Evolutionary conservation across 176 grass and related monocot species (phyloP), one percentile per base, ranked within the genome.

Genomic region (Metroxylon sagu): DNA sequence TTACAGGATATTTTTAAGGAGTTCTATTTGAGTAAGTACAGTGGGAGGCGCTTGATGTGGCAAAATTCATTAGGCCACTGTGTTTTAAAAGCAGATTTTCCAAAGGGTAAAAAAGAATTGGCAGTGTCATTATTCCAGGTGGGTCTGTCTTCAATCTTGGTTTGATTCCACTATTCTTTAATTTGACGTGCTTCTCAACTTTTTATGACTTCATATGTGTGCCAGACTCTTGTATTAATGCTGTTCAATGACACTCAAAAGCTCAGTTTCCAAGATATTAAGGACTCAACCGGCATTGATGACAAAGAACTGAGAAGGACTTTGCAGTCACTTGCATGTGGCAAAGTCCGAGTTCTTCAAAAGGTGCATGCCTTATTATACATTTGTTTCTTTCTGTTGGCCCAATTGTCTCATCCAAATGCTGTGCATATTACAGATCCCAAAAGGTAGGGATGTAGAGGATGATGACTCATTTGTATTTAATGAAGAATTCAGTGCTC

Each of bases 1-100:
- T 69, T 68, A 69, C 56, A 99, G 94, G 94, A 93, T 76, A 99
- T 93, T 76, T 99, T 99, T 59, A 99, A 99, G 81, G 94, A 99
- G 64, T 99, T 99, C 76, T 99, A 99, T 81, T 89, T 99, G 79
- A 99, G 94, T 58, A 99, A 99, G 74, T 85, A 99, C 51, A 92
- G 85, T 76, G 94, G 94, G 71, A 93, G 94, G 71, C 88, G 94
- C 57, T 77, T 99, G n/a, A 86, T 93, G 94, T 99, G 94, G 94
- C 94, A 99, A 81, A 99, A 99, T 79, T 99, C 88, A 26, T 80
- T 99, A 67, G 88, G 94, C 28, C 94, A 99, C 28, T 99, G 84
- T 85, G 94, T 99, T 63, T 64, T 99, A 59, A 99, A 99, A 82
- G 88, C 77, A 52, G 82, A 93, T 59, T 99, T 99, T 71, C 94